Conservation (phyloP, 768 basidiomycete species). For the Russula sp. region DNA sequence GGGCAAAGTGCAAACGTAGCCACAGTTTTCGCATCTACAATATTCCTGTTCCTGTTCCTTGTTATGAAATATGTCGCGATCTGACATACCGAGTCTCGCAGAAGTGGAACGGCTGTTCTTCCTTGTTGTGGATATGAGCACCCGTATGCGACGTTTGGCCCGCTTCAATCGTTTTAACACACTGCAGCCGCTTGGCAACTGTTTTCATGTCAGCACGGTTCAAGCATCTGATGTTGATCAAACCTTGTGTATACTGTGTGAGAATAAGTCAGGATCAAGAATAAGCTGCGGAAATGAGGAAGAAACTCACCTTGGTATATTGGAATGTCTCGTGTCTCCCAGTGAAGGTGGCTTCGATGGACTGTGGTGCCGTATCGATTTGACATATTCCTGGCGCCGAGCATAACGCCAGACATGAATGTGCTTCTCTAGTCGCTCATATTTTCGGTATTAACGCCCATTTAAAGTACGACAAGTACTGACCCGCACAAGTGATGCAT, state of each 20-base stretch:
- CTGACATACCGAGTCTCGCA: constrained; percentile 42
- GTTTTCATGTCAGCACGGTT: not conserved
- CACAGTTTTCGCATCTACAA: constrained; percentile 47
- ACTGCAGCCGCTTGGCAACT: constrained; percentile 49
- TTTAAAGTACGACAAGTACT: constrained; percentile 8
- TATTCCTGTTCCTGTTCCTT: not conserved
- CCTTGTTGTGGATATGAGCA: constrained; percentile 43
- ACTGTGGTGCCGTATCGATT: constrained; percentile 52
- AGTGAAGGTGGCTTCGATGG: constrained; percentile 56
- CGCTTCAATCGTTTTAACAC: constrained; percentile 41
- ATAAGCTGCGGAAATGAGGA: not conserved
- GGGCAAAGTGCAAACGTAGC: constrained; percentile 54
- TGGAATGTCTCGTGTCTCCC: constrained; percentile 56
- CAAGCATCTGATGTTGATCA: not conserved
- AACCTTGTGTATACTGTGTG: constrained; percentile 50
- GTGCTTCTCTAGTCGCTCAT: constrained; percentile 39
- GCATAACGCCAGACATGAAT: constrained; percentile 42
- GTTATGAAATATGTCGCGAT: not conserved
- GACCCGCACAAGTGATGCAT: constrained; percentile 55
- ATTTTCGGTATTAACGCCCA: not conserved
- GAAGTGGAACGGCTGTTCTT: constrained; percentile 44
- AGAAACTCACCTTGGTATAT: constrained; percentile 49
- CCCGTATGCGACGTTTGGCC: constrained; percentile 42
- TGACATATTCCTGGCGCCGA: constrained; percentile 46
- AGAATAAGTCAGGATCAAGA: not conserved